phyloP scores from a whole-genome alignment of 108 stramenopile species.

The Nannochloropsis gaditana region DNA sequence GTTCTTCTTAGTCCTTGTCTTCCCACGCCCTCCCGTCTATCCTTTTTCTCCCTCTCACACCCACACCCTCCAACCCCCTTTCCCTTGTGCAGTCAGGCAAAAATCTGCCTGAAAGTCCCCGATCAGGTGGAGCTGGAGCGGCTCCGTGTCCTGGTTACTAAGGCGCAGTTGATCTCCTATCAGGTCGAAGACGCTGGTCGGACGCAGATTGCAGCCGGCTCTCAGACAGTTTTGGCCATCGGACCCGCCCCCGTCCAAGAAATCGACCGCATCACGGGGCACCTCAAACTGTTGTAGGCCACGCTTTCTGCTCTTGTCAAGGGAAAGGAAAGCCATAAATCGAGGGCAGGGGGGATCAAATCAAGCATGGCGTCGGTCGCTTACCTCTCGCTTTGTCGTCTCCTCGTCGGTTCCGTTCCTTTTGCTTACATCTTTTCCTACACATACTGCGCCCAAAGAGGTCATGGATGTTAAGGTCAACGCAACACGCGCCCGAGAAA shows the following conservation, averaged over 20 bases:
- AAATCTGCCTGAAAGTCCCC: constrained; percentile 18
- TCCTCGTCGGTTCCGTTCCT: neutral
- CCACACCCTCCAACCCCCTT: neutral
- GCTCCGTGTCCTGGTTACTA: neutral
- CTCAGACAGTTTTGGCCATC: constrained; percentile 51
- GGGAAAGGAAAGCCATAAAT: neutral
- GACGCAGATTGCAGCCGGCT: constrained; percentile 54
- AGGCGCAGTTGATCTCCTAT: neutral
- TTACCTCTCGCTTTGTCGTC: neutral
- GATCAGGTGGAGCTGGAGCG: neutral
- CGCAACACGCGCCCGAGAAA: neutral
- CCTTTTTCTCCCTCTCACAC: too few relatives aligned
- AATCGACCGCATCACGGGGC: constrained; percentile 48
- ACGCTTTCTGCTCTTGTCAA: neutral
- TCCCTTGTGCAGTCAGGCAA: neutral
- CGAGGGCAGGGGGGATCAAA: neutral
- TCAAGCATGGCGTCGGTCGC: neutral
- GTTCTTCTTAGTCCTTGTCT: too few relatives aligned
- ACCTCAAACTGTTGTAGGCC: constrained; percentile 44
- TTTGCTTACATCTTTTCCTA: neutral
- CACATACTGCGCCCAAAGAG: neutral
- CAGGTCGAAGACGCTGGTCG: constrained; percentile 46
- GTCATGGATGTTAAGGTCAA: neutral
- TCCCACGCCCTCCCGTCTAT: too few relatives aligned
- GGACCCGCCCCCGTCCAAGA: constrained; percentile 51